phyloP scores from a whole-genome alignment of 2,329 filamentous ascomycete genomes.

The Pseudogymnoascus sp. region DNA sequence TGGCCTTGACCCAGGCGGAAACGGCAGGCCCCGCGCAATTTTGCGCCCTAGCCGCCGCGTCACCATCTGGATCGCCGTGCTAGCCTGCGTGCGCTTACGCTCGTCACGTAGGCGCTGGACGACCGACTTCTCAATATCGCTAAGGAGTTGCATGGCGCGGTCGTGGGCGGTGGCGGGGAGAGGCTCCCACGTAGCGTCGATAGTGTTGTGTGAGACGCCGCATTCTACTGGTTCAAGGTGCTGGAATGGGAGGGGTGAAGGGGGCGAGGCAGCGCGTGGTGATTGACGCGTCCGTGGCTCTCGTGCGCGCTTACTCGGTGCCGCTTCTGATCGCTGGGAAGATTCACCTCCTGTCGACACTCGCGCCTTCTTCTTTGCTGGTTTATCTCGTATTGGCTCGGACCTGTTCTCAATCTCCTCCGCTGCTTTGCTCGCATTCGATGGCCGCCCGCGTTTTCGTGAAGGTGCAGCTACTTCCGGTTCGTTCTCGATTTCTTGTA shows the following conservation, averaged over 20 bases:
- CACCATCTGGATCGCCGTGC: conserved; percentile 44
- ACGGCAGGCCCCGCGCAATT: conserved; percentile 52
- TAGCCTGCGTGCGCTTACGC: conserved; percentile 36
- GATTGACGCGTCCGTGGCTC: background rate
- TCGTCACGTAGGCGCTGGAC: conserved; percentile 44
- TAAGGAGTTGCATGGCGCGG: conserved; percentile 46
- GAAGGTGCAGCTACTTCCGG: background rate
- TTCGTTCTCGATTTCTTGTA: conserved; percentile 1
- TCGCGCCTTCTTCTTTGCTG: background rate
- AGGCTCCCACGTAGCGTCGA: conserved; percentile 60
- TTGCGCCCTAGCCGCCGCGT: conserved; percentile 48
- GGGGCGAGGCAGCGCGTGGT: background rate
- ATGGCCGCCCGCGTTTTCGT: background rate
- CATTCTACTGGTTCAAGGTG: conserved; percentile 43
- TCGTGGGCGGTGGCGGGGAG: conserved; percentile 46
- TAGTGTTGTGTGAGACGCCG: conserved; percentile 50
- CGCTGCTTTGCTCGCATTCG: background rate
- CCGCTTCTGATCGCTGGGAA: background rate
- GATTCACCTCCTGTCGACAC: conserved; percentile 9
- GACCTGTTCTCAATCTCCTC: background rate
- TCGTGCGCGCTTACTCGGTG: background rate
- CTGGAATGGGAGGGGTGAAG: conserved; percentile 33
- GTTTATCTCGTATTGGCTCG: background rate
- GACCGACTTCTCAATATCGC: conserved; percentile 52
- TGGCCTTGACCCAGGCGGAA: conserved; percentile 45